Evolutionary conservation across 441 rosid species (phyloP).

Genomic region (Adansonia grandidieri): DNA sequence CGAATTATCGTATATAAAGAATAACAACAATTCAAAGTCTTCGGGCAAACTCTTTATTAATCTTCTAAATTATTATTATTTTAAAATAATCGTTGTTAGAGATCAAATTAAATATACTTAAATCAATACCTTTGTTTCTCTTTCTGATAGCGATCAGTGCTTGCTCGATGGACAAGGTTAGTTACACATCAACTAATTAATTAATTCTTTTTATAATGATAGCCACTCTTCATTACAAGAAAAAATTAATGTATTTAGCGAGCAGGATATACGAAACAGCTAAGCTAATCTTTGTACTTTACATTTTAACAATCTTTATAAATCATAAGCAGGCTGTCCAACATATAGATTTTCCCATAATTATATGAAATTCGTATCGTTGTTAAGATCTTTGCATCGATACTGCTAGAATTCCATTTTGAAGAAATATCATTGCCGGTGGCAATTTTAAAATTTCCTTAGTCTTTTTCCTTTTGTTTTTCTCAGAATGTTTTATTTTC

Average conservation of each 20-base stretch:
- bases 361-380: conserved; percentile 1
- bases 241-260: background rate
- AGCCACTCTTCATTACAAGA: background rate
- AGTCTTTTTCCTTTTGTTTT: background rate
- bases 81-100: background rate
- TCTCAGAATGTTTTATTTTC: background rate
- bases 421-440: background rate
- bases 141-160: too few species aligned
- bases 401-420: background rate
- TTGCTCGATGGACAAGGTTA: too few species aligned
- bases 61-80: background rate
- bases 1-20: too few species aligned
- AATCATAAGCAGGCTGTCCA: background rate
- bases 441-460: background rate
- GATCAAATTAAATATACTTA: background rate
- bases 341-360: background rate
- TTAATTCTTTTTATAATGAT: background rate
- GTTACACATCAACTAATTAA: too few species aligned
- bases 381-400: conserved; percentile 12
- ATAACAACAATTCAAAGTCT: background rate
- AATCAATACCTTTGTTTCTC: too few species aligned
- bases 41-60: background rate
- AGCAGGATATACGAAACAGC: conserved; percentile 28
- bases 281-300: conserved; percentile 27
- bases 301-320: background rate